Evolutionary conservation across 2,329 filamentous ascomycete species (phyloP).

Genomic region (Myrmaecium sp.): DNA sequence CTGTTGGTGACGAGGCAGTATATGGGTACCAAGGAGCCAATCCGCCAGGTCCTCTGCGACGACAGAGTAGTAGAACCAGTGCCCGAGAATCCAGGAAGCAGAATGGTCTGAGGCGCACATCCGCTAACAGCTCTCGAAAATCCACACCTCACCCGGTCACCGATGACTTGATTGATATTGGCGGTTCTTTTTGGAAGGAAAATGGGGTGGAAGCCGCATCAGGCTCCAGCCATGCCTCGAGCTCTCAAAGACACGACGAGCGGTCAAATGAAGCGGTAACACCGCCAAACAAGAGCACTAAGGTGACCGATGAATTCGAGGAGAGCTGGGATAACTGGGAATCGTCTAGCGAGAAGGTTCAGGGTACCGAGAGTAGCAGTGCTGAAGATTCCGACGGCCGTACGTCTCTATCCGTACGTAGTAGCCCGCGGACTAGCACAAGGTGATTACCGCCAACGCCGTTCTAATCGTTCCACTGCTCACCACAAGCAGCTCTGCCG

Average conservation of each 20-base stretch:
- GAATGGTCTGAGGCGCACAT: too few relatives aligned
- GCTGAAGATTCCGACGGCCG: slow-evolving; percentile 31
- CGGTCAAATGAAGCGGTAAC: slow-evolving; percentile 17
- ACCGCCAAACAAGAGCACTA: slow-evolving; percentile 21
- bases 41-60: too few relatives aligned
- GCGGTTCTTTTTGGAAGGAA: slow-evolving; percentile 26
- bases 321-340: slow-evolving; percentile 41
- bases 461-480: slow-evolving; percentile 5
- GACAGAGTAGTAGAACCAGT: too few relatives aligned
- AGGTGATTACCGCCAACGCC: slow-evolving; percentile 27
- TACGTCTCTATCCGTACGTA: slow-evolving; percentile 23
- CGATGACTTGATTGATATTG: slow-evolving; percentile 15
- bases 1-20: slow-evolving; percentile 82
- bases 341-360: slow-evolving; percentile 23
- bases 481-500: slow-evolving; percentile 13
- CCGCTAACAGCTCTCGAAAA: not conserved
- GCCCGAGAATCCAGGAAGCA: too few relatives aligned
- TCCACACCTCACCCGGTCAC: not conserved
- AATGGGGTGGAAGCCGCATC: slow-evolving; percentile 20
- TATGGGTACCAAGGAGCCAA: too few relatives aligned
- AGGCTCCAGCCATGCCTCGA: slow-evolving; percentile 9
- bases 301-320: slow-evolving; percentile 27
- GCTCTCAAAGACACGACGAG: slow-evolving; percentile 21
- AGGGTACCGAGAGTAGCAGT: too few relatives aligned
- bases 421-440: slow-evolving; percentile 36